Conservation (phyloP, 768 basidiomycete species). For the Mrakia frigida region DNA sequence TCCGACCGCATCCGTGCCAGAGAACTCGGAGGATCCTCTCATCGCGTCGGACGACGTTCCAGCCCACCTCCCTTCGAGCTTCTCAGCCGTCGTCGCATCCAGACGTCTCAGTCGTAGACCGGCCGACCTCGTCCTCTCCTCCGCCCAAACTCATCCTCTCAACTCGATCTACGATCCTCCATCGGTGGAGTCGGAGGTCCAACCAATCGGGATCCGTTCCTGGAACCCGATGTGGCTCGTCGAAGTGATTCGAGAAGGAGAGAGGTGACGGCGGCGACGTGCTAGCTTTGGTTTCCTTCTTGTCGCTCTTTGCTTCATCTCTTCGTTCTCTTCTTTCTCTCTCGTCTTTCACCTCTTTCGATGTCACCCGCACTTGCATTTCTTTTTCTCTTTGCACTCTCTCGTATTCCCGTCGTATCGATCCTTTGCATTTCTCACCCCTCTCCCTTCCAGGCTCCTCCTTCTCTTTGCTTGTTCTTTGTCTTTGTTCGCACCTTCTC, state of each 20-base stretch:
- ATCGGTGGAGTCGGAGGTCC: background rate
- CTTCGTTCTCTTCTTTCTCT: background rate
- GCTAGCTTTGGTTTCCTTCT: too few relatives aligned
- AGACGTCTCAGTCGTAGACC: background rate
- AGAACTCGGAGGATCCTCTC: too few relatives aligned
- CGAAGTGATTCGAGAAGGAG: background rate
- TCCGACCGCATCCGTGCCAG: background rate
- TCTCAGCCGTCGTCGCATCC: background rate
- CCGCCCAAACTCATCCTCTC: background rate
- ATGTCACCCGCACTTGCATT: too few relatives aligned
- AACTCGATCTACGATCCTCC: background rate
- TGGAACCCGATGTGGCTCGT: conserved; percentile 7
- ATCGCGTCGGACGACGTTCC: background rate
- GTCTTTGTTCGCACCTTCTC: too few relatives aligned
- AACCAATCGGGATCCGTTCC: background rate
- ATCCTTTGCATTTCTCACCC: too few relatives aligned
- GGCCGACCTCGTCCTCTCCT: background rate
- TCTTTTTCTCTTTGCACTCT: too few relatives aligned
- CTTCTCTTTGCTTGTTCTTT: too few relatives aligned
- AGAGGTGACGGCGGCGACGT: background rate
- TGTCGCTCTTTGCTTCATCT: background rate
- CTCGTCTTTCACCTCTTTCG: background rate
- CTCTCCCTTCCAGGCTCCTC: too few relatives aligned
- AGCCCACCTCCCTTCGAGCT: background rate
- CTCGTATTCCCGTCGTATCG: too few relatives aligned